These are phyloP conservation scores for Fusarium hainanense DNA, from an alignment of 2,329 filamentous ascomycete genomes.

Conservation along the genomic window DNA sequence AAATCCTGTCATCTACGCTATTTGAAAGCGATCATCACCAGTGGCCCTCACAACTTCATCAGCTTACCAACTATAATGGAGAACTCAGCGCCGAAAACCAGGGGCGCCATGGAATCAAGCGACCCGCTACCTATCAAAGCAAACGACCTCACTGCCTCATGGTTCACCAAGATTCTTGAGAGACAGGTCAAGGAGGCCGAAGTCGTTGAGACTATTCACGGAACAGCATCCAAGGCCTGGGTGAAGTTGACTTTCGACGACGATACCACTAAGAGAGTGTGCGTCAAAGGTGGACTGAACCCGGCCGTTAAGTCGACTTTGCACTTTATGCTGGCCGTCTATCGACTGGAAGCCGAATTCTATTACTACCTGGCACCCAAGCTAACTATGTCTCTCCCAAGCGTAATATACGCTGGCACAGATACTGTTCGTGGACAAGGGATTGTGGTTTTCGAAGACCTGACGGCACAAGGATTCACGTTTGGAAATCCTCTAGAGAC, in stretches of 20 bases:
- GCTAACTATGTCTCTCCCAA: constrained; percentile 1
- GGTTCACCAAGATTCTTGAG: constrained; percentile 12
- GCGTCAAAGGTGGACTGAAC: constrained; percentile 24
- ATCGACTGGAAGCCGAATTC: constrained; percentile 14
- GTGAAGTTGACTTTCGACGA: neutral
- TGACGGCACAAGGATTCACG: constrained; percentile 1
- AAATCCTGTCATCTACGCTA: neutral
- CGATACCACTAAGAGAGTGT: neutral
- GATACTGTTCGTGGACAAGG: constrained; percentile 7
- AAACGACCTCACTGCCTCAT: neutral
- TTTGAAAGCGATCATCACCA: accelerated
- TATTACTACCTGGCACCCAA: constrained; percentile 12
- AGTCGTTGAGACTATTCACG: constrained; percentile 1
- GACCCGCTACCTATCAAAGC: neutral
- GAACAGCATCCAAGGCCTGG: constrained; percentile 19
- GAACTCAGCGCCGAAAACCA: neutral
- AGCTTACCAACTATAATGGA: neutral
- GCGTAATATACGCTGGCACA: neutral
- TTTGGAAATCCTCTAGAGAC: constrained; percentile 12
- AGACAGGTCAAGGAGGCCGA: neutral
- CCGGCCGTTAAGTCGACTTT: neutral
- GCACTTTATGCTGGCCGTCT: neutral
- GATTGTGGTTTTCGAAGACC: constrained; percentile 5
- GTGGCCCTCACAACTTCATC: neutral
- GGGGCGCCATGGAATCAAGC: neutral